phyloP scores from a whole-genome alignment of 2,329 filamentous ascomycete species.

The Elsinoe fawcettii region DNA sequence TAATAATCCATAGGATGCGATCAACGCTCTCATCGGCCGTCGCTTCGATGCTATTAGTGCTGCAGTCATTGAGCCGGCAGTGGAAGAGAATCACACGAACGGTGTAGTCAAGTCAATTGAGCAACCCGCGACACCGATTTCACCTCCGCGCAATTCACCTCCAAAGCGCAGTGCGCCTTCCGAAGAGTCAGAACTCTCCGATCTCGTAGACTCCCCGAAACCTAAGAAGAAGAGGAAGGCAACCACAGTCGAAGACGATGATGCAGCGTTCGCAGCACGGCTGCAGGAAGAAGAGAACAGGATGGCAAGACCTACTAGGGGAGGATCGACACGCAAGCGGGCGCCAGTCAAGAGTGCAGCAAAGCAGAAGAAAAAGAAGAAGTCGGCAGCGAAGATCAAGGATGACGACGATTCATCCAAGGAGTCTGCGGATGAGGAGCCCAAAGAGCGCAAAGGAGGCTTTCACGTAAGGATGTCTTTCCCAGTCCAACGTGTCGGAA shows the following conservation, averaged over 20 bases:
- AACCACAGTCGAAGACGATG: slow-evolving; percentile 59
- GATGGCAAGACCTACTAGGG: slow-evolving; percentile 58
- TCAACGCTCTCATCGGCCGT: slow-evolving; percentile 41
- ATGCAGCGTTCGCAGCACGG: slow-evolving; percentile 78
- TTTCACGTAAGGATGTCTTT: slow-evolving; percentile 60
- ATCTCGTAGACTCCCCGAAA: slow-evolving; percentile 34
- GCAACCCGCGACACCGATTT: slow-evolving; percentile 17
- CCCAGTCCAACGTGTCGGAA: neutral
- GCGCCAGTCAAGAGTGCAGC: slow-evolving; percentile 56
- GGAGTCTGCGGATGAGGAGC: slow-evolving; percentile 49
- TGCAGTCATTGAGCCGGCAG: slow-evolving; percentile 17
- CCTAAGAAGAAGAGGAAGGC: slow-evolving; percentile 55
- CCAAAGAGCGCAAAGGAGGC: slow-evolving; percentile 70
- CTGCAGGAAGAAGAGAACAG: slow-evolving; percentile 86
- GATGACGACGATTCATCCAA: slow-evolving; percentile 74
- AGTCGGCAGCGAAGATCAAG: slow-evolving; percentile 61
- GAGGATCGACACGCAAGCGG: slow-evolving; percentile 55
- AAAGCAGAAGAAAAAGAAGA: slow-evolving; percentile 65
- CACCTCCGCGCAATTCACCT: slow-evolving; percentile 20
- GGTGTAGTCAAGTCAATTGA: slow-evolving; percentile 23
- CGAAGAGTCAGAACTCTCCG: slow-evolving; percentile 35
- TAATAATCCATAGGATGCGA: slow-evolving; percentile 32
- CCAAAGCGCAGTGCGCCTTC: slow-evolving; percentile 36
- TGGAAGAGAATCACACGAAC: slow-evolving; percentile 33
- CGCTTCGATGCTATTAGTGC: slow-evolving; percentile 43